Evolutionary conservation across 108 stramenopile species (phyloP).

Genomic region (Mediolabrus comicus): DNA sequence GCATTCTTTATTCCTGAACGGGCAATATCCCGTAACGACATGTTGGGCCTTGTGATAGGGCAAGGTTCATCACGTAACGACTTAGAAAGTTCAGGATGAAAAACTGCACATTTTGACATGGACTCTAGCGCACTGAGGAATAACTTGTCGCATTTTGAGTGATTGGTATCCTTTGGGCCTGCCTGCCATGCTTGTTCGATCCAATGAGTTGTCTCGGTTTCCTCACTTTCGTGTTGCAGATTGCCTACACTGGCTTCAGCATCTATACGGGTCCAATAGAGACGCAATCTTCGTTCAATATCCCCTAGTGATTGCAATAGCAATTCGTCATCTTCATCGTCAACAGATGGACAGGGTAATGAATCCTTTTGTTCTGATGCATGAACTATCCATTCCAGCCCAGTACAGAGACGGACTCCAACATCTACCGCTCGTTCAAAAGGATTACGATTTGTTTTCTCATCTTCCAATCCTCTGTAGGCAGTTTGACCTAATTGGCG

Average conservation of each 20-base stretch:
- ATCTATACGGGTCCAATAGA: conserved; percentile 56
- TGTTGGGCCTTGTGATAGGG: conserved; percentile 45
- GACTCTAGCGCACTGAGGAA: conserved; percentile 18
- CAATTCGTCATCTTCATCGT: neutral
- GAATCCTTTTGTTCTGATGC: neutral
- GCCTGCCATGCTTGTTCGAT: conserved; percentile 47
- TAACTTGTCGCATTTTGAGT: conserved; percentile 10
- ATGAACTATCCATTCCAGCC: conserved; percentile 49
- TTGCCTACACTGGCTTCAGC: conserved; percentile 20
- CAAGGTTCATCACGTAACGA: conserved; percentile 26
- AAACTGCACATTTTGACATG: conserved; percentile 64
- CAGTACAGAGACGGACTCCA: conserved; percentile 60
- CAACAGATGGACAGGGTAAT: too few relatives aligned
- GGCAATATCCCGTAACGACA: conserved; percentile 45
- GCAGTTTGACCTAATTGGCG: conserved; percentile 30
- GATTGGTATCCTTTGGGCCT: conserved; percentile 55
- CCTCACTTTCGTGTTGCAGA: neutral
- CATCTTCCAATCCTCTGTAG: neutral
- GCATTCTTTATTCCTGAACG: conserved; percentile 34
- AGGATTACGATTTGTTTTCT: conserved; percentile 9
- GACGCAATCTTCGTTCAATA: conserved; percentile 47
- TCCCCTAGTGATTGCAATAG: conserved; percentile 19
- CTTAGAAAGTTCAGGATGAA: conserved; percentile 47
- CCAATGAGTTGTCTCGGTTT: conserved; percentile 15
- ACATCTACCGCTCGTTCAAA: conserved; percentile 57